Evolutionary conservation across 805 yeast species (phyloP).

Genomic region (Kuraishia ogatae): DNA sequence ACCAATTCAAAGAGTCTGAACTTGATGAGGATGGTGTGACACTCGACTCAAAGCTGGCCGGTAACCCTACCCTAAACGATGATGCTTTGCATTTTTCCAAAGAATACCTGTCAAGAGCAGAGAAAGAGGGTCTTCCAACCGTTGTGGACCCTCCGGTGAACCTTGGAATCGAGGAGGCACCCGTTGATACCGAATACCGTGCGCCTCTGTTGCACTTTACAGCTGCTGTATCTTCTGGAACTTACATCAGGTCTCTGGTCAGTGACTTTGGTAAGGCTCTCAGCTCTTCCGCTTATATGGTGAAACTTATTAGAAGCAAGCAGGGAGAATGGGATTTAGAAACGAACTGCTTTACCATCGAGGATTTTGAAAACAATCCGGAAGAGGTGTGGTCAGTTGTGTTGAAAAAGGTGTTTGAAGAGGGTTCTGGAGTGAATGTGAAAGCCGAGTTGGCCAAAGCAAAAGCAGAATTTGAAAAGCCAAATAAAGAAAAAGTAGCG

Average conservation of each 20-base stretch:
- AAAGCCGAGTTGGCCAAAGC: slow-evolving; percentile 26
- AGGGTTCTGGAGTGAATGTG: slow-evolving; percentile 31
- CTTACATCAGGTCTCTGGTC: slow-evolving; percentile 82
- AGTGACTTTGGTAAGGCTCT: slow-evolving; percentile 84
- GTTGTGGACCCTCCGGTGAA: slow-evolving; percentile 29
- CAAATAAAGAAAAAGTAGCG: slow-evolving; percentile 4
- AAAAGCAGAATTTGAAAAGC: slow-evolving; percentile 12
- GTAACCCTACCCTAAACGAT: slow-evolving; percentile 51
- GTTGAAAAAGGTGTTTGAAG: slow-evolving; percentile 41
- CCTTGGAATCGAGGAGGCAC: slow-evolving; percentile 27
- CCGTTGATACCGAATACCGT: slow-evolving; percentile 28
- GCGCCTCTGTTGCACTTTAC: slow-evolving; percentile 68
- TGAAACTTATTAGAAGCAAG: slow-evolving; percentile 56
- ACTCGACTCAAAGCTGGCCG: slow-evolving; percentile 24
- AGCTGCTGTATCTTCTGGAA: slow-evolving; percentile 86
- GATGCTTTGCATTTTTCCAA: slow-evolving; percentile 53
- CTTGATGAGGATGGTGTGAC: slow-evolving; percentile 39
- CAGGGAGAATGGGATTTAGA: slow-evolving; percentile 85
- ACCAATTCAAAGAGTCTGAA: slow-evolving; percentile 32
- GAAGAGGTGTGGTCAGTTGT: slow-evolving; percentile 68
- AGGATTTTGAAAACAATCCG: slow-evolving; percentile 52
- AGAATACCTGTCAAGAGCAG: slow-evolving; percentile 39
- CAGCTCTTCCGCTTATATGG: slow-evolving; percentile 84
- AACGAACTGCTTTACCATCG: slow-evolving; percentile 56
- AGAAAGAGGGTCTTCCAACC: slow-evolving; percentile 29